Percentiles rank a stretch among this genome's conserved stretches.
Conservation (phyloP, 495 filamentous ascomycete species). For the Darksidea phi region DNA sequence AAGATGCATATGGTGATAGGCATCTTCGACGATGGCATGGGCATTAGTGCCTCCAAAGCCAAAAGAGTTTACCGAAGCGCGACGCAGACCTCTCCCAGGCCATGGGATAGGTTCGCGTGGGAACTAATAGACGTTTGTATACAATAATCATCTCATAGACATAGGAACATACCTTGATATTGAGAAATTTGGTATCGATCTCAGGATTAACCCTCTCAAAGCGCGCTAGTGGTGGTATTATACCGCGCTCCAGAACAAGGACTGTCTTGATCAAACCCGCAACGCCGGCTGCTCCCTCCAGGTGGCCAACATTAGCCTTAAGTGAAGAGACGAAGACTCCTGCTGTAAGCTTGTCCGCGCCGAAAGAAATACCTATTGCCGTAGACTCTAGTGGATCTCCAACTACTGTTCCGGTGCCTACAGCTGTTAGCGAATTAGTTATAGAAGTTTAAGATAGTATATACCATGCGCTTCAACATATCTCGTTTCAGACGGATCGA, state of each 20-base stretch:
- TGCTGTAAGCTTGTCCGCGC: slow-evolving; percentile 10
- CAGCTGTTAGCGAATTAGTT: too few species aligned
- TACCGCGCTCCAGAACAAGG: slow-evolving; percentile 6
- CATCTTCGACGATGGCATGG: slow-evolving; percentile 33
- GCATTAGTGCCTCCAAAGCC: slow-evolving; percentile 34
- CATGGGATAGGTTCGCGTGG: slow-evolving; percentile 23
- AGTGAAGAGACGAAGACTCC: neutral
- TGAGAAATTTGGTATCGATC: slow-evolving; percentile 26
- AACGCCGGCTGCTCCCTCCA: too few species aligned
- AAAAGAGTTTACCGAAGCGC: slow-evolving; percentile 37
- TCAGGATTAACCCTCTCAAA: slow-evolving; percentile 39
- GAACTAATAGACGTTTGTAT: neutral
- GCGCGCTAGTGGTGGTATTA: slow-evolving; percentile 7
- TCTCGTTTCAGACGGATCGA: neutral
- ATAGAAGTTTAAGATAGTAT: too few species aligned
- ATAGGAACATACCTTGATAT: slow-evolving; percentile 6
- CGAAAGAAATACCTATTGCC: slow-evolving; percentile 21
- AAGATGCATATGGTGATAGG: slow-evolving; percentile 11
- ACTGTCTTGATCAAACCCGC: too few species aligned
- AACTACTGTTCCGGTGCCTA: neutral
- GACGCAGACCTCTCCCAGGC: slow-evolving; percentile 35
- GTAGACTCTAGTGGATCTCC: too few species aligned
- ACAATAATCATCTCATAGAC: slow-evolving; percentile 18
- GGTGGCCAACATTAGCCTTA: neutral
- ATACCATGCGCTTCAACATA: slow-evolving; percentile 2